Conservation (phyloP, 345 rosid species). For the Draba incana region DNA sequence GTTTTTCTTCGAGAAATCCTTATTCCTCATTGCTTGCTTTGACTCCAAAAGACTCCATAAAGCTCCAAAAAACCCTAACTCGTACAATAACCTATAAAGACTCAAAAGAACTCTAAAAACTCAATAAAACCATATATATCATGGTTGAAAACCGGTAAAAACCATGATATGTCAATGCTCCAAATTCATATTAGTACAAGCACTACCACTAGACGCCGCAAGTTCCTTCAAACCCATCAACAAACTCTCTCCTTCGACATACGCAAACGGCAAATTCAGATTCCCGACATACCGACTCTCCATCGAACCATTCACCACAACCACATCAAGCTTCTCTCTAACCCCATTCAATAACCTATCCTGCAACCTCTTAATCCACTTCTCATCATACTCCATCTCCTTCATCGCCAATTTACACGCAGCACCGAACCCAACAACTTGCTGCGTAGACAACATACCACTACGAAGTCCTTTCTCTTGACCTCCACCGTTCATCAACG, state of each 20-base stretch:
- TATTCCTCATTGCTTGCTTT: too few species aligned
- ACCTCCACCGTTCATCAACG: slow-evolving; percentile 96
- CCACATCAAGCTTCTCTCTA: slow-evolving; percentile 72
- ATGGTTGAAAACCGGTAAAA: too few species aligned
- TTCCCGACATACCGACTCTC: slow-evolving; percentile 84
- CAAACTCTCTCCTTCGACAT: slow-evolving; percentile 97
- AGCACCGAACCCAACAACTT: slow-evolving; percentile 85
- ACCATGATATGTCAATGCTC: slow-evolving; percentile 46
- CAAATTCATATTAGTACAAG: slow-evolving; percentile 95
- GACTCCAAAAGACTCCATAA: too few species aligned
- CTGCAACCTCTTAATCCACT: slow-evolving; percentile 61
- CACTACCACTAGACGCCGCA: slow-evolving; percentile 98
- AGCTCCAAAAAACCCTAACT: too few species aligned
- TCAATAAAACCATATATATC: too few species aligned
- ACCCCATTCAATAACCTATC: slow-evolving; percentile 78
- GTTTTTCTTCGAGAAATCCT: too few species aligned
- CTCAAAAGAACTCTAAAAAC: too few species aligned
- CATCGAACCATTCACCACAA: slow-evolving; percentile 83
- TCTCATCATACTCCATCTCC: slow-evolving; percentile 91
- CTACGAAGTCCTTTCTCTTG: slow-evolving; percentile 98
- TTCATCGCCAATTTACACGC: slow-evolving; percentile 86
- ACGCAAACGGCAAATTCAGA: slow-evolving; percentile 86
- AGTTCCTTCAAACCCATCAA: slow-evolving; percentile 98
- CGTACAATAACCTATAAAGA: too few species aligned
- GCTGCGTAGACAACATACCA: slow-evolving; percentile 85